Evolutionary conservation across 208 protist species (phyloP), one percentile per base, ranked within the genome.

Genomic region (Wallacemonas collosoma): DNA sequence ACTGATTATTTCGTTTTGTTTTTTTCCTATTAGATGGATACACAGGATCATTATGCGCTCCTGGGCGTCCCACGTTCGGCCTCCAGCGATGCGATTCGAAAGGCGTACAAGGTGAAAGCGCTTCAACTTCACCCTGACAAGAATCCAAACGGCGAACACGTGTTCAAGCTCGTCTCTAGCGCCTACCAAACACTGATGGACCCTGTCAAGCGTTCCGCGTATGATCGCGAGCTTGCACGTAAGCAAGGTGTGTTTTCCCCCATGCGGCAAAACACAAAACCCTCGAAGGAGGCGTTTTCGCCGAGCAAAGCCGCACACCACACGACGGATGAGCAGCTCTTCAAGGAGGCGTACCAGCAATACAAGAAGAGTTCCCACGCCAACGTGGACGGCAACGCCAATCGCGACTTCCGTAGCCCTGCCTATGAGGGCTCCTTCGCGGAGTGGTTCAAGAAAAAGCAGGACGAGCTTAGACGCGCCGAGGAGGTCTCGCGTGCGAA

Each of bases 81-180:
- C 50, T 89, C 82, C 61, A 88, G 82, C 47, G 87, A 93, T 63
- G 87, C 87, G 38, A 93, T 97, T 58, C 87, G 87, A 17, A 79
- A 88, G 41, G 93, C 93, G 5, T 97, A 95, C 85, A 94, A 94
- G 71, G 39, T 82, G 9, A 90, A 91, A 66, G 90, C 91, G 15
- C 74, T 94, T 11, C 73, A 90, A 75, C 82, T 94, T 17, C 93
- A 97, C 71, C 93, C 93, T 12, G 93, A 97, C 75, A 94, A 94
- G 61, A 97, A 97, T 74, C 93, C 93, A 1, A 79, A 94, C 61
- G 91, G 91, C n/a, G 90, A 90, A 45, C 83, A 82, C 35, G 72
- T 86, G 57, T 95, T 95, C 63, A 95, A 95, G 60, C 61, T 90
- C 68, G 83, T 95, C 44, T 78, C 90, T 41, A 88, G 92, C 74